These are phyloP conservation scores for Podaxis sp. DNA, from an alignment of 768 basidiomycete species.

Conservation along the genomic window DNA sequence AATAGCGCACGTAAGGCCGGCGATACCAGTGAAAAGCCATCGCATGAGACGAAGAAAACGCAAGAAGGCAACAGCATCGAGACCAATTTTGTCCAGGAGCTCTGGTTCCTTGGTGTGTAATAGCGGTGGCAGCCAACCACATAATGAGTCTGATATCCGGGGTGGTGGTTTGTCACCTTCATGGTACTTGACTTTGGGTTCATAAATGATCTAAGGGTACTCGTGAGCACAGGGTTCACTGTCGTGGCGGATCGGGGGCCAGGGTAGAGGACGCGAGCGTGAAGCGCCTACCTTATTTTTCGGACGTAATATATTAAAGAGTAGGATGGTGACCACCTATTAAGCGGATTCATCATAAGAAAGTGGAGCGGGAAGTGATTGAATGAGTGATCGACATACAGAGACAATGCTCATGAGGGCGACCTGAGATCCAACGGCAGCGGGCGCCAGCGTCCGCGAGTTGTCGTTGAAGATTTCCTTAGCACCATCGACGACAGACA, in stretches of 20 bases:
- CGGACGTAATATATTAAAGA: slow-evolving; percentile 84
- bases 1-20: slow-evolving; percentile 62
- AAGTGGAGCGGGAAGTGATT: neutral
- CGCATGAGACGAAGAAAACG: slow-evolving; percentile 89
- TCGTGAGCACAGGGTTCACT: neutral
- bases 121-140: slow-evolving; percentile 91
- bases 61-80: slow-evolving; percentile 91
- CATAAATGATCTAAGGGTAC: slow-evolving; percentile 71
- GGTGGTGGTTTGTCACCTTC: slow-evolving; percentile 76
- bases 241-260: neutral
- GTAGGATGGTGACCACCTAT: slow-evolving; percentile 64
- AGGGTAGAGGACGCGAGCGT: neutral
- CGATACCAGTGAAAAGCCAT: slow-evolving; percentile 64
- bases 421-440: slow-evolving; percentile 78
- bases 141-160: slow-evolving; percentile 75
- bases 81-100: slow-evolving; percentile 82
- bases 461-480: slow-evolving; percentile 40
- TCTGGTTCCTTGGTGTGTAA: slow-evolving; percentile 85
- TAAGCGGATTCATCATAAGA: neutral
- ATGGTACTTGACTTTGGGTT: slow-evolving; percentile 93
- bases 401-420: slow-evolving; percentile 72
- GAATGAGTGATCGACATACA: slow-evolving; percentile 40
- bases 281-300: slow-evolving; percentile 69
- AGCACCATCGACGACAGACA: slow-evolving; percentile 37
- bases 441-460: slow-evolving; percentile 73